Evolutionary conservation across 106 monocot species (phyloP).

Genomic region (Platanthera zijinensis): DNA sequence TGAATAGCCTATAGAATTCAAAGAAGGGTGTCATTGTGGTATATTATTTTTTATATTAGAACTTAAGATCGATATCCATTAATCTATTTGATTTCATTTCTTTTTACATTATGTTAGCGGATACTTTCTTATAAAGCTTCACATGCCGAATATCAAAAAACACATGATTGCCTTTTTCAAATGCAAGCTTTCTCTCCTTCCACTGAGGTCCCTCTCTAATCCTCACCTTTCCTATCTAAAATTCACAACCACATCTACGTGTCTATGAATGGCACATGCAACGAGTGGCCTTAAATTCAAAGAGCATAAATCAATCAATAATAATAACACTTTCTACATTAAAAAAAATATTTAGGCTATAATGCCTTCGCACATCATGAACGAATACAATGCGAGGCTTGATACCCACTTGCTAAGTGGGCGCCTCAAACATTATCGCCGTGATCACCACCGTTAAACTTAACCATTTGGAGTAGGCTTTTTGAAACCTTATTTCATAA

Average conservation of each 20-base stretch:
- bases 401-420: neutral
- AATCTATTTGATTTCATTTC: neutral
- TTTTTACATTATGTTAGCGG: neutral
- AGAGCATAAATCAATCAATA: neutral
- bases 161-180: neutral
- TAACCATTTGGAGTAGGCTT: neutral
- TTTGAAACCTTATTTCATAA: neutral
- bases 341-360: neutral
- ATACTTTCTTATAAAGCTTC: neutral
- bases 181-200: neutral
- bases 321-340: neutral
- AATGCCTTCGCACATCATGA: neutral
- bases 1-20: neutral
- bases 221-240: neutral
- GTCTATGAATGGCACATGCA: neutral
- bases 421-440: neutral
- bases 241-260: neutral
- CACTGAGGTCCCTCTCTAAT: neutral
- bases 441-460: neutral
- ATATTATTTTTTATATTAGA: neutral
- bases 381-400: neutral
- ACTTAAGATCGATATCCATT: neutral
- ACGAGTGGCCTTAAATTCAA: neutral
- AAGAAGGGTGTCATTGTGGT: neutral
- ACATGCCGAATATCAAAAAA: neutral